phyloP scores from a whole-genome alignment of 75 land plant genomes.

The Chamaecyparis obtusa region DNA sequence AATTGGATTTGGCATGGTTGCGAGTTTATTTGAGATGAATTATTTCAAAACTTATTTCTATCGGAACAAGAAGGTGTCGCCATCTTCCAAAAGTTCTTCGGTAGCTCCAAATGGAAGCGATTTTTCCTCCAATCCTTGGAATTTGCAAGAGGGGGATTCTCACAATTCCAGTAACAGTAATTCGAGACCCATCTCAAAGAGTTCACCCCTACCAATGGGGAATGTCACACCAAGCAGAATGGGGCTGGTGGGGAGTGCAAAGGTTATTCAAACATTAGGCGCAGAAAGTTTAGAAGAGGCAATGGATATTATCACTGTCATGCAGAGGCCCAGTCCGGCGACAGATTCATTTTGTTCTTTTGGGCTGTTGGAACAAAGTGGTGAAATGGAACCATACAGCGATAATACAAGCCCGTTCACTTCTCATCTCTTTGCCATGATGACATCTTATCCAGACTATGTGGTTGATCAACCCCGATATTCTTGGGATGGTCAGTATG shows the following conservation, averaged over 20 bases:
- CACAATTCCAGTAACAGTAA: background rate
- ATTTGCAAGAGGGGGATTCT: background rate
- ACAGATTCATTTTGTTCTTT: background rate
- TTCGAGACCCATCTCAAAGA: background rate
- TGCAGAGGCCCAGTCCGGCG: slow-evolving; percentile 5
- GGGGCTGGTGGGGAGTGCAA: slow-evolving; percentile 15
- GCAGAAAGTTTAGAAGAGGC: slow-evolving; percentile 7
- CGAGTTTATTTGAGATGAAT: slow-evolving; percentile 7
- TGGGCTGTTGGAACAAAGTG: background rate
- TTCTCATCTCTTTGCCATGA: background rate
- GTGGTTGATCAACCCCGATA: background rate
- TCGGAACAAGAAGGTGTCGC: background rate
- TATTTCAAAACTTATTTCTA: slow-evolving; percentile 4
- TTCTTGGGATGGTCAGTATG: slow-evolving; percentile 8
- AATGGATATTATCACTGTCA: slow-evolving; percentile 6
- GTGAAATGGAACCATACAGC: no score
- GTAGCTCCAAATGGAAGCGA: slow-evolving; percentile 3
- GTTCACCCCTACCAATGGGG: slow-evolving; percentile 6
- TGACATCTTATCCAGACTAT: background rate
- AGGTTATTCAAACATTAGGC: slow-evolving; percentile 12
- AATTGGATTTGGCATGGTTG: background rate
- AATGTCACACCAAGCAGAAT: background rate
- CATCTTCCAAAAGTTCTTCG: background rate
- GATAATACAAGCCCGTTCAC: no score
- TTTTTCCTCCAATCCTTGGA: background rate